Conservation (phyloP, 208 protist species). For the Trypanosoma brucei region DNA sequence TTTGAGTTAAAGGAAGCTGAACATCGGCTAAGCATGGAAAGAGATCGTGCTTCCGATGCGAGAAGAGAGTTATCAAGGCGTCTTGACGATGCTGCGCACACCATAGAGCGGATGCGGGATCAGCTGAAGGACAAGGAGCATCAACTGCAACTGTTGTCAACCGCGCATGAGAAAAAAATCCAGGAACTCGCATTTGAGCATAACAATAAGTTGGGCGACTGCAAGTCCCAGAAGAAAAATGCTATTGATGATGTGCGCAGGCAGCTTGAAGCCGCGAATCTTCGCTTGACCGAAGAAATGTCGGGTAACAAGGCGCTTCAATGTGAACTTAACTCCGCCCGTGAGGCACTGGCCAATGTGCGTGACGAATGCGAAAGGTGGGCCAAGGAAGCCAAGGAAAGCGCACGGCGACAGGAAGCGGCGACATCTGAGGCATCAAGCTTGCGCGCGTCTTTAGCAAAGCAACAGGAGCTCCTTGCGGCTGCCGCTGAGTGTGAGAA, state of each 20-base stretch:
- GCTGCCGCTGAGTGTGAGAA: conserved; percentile 1
- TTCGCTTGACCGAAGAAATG: conserved; percentile 35
- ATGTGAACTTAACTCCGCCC: conserved; percentile 13
- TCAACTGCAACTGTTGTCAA: conserved; percentile 24
- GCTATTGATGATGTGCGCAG: conserved; percentile 43
- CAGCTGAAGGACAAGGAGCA: conserved; percentile 57
- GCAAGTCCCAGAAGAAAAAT: conserved; percentile 29
- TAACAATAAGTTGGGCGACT: conserved; percentile 26
- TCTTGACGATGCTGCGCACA: conserved; percentile 32
- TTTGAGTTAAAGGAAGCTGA: conserved; percentile 39
- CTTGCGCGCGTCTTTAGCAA: conserved; percentile 2
- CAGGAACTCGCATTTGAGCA: conserved; percentile 35
- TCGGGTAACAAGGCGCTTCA: conserved; percentile 6
- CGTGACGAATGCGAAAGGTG: conserved; percentile 18
- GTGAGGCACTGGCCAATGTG: conserved; percentile 25
- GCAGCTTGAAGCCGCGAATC: conserved; percentile 40
- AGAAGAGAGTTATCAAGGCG: conserved; percentile 23
- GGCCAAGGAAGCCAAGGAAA: conserved; percentile 6
- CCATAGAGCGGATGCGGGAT: conserved; percentile 28
- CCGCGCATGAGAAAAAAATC: conserved; percentile 39
- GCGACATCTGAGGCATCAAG: conserved; percentile 5
- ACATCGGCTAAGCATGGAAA: conserved; percentile 31
- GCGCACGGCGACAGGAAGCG: conserved; percentile 1
- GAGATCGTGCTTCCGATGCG: conserved; percentile 30
- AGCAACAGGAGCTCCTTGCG: conserved; percentile 7